phyloP scores from a whole-genome alignment of 129 eudicot species.

The Helianthus annuus region DNA sequence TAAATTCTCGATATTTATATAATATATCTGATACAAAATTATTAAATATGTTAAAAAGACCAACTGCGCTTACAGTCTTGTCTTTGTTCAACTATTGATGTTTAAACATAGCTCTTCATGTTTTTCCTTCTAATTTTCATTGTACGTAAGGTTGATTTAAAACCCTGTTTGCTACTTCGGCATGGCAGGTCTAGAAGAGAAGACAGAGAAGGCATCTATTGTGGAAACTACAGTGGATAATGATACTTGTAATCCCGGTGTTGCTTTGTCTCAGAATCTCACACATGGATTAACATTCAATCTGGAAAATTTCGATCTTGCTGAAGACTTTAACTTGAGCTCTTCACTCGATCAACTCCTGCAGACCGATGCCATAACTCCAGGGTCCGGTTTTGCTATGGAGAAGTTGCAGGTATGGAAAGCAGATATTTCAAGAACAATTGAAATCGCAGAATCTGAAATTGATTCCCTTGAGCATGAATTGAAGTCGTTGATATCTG shows the following conservation, averaged over 20 bases:
- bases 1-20: background rate
- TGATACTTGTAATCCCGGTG: conserved; percentile 49
- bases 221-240: conserved; percentile 35
- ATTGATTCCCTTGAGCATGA: conserved; percentile 87
- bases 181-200: conserved; percentile 63
- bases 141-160: conserved; percentile 1
- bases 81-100: background rate
- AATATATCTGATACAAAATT: background rate
- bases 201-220: conserved; percentile 55
- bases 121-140: background rate
- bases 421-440: conserved; percentile 60
- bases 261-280: conserved; percentile 43
- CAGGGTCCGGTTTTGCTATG: conserved; percentile 55
- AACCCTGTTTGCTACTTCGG: background rate
- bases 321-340: conserved; percentile 51
- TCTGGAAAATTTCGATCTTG: conserved; percentile 56
- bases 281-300: conserved; percentile 50
- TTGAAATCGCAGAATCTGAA: conserved; percentile 82
- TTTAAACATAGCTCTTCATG: background rate
- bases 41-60: background rate
- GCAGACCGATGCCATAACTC: conserved; percentile 40
- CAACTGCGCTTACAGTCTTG: background rate
- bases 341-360: conserved; percentile 54
- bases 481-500: conserved; percentile 50
- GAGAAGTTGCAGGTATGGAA: conserved; percentile 72